These are phyloP conservation scores for Neodidymelliopsis sp. DNA, from an alignment of 2,329 filamentous ascomycete genomes.

Conservation along the genomic window DNA sequence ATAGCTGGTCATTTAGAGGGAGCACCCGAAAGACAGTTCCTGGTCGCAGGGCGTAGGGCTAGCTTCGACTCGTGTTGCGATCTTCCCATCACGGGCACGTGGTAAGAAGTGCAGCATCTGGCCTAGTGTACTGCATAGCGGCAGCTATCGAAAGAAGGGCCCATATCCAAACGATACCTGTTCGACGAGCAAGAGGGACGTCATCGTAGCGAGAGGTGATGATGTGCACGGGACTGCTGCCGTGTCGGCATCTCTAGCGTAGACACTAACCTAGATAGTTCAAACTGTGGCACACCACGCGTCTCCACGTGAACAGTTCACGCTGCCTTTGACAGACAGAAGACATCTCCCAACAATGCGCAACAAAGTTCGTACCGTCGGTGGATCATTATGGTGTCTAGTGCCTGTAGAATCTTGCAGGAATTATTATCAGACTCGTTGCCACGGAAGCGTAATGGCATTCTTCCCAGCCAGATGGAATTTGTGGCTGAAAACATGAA, in stretches of 20 bases:
- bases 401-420: not conserved
- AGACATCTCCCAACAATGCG: not conserved
- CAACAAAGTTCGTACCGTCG: not conserved
- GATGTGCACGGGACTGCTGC: conserved; percentile 15
- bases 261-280: not conserved
- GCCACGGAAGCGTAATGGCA: conserved; percentile 2
- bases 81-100: conserved; percentile 3
- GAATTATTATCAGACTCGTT: not conserved
- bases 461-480: conserved; percentile 5
- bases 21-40: not conserved
- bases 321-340: not conserved
- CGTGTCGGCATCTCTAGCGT: conserved; percentile 10
- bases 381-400: too few species aligned
- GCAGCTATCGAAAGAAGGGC: conserved; percentile 9
- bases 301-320: conserved; percentile 9
- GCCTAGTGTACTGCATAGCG: not conserved
- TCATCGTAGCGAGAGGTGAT: conserved; percentile 12
- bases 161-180: too few species aligned
- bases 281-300: conserved; percentile 16
- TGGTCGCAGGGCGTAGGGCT: not conserved
- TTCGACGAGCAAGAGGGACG: conserved; percentile 1
- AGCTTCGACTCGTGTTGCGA: not conserved
- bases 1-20: conserved; percentile 3
- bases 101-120: conserved; percentile 1
- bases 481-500: conserved; percentile 21